Evolutionary conservation across 352 stramenopile genomes (phyloP).

Genomic region (Phytophthora cactorum): DNA sequence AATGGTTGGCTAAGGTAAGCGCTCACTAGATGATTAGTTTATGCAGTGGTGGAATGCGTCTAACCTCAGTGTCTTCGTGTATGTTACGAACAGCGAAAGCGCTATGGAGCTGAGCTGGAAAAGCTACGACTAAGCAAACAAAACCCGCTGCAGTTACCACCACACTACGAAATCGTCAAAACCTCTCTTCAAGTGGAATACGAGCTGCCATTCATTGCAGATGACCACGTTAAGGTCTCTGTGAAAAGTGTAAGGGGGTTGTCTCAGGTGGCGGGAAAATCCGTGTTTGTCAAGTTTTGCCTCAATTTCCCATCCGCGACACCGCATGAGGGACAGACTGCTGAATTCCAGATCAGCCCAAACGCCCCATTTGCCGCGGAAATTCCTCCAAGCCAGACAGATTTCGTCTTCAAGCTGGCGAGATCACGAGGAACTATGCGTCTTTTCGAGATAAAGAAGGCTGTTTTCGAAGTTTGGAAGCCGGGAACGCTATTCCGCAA

Average conservation of each 20-base stretch:
- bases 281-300: conserved; percentile 78
- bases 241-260: conserved; percentile 60
- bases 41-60: not conserved
- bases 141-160: conserved; percentile 57
- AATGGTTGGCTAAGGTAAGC: conserved; percentile 65
- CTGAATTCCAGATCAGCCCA: conserved; percentile 39
- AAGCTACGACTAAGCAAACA: conserved; percentile 58
- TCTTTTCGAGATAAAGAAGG: conserved; percentile 86
- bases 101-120: conserved; percentile 55
- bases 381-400: conserved; percentile 28
- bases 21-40: not conserved
- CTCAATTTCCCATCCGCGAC: conserved; percentile 67
- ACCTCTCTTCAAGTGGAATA: conserved; percentile 48
- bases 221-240: conserved; percentile 58
- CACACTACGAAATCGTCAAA: conserved; percentile 51
- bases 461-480: conserved; percentile 78
- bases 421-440: conserved; percentile 69
- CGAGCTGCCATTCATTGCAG: conserved; percentile 48
- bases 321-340: conserved; percentile 69
- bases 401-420: conserved; percentile 59
- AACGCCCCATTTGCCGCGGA: conserved; percentile 37
- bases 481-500: conserved; percentile 66
- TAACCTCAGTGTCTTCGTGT: conserved; percentile 3
- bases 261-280: conserved; percentile 43
- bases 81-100: conserved; percentile 53